Evolutionary conservation across 805 yeast species (phyloP).

Genomic region (Kurtzmaniella cleridarum): DNA sequence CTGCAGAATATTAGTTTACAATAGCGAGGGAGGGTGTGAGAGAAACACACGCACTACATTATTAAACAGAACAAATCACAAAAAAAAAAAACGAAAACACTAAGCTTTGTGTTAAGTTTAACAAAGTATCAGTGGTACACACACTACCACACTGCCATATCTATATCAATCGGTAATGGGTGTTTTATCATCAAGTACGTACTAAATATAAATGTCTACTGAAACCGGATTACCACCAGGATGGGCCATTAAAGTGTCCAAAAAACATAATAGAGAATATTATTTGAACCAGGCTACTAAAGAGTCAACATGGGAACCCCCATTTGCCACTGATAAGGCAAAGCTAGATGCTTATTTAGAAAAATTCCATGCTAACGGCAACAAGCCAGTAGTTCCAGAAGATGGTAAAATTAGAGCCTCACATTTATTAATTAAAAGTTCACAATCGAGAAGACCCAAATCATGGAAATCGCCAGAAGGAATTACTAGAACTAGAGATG

Average conservation of each 20-base stretch:
- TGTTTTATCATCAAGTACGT: no score
- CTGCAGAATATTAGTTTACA: no score
- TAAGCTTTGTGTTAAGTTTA: no score
- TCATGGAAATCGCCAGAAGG: slow-evolving; percentile 77
- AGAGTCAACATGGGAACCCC: slow-evolving; percentile 88
- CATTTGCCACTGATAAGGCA: slow-evolving; percentile 68
- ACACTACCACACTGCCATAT: no score
- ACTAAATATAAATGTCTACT: slow-evolving; percentile 2
- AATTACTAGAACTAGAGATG: slow-evolving; percentile 77
- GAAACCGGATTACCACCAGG: slow-evolving; percentile 77
- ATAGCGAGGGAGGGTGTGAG: no score
- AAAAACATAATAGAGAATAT: slow-evolving; percentile 80
- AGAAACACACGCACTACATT: no score
- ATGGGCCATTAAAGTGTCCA: slow-evolving; percentile 79
- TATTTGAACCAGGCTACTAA: slow-evolving; percentile 65
- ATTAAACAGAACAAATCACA: no score
- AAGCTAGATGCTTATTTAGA: slow-evolving; percentile 54
- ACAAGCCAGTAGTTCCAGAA: slow-evolving; percentile 39
- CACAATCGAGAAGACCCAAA: slow-evolving; percentile 80
- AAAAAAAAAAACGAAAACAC: no score
- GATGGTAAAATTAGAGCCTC: slow-evolving; percentile 67
- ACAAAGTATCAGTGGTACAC: no score
- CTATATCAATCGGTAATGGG: no score
- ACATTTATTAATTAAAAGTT: slow-evolving; percentile 81
- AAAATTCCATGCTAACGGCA: slow-evolving; percentile 25